phyloP scores from a whole-genome alignment of 352 stramenopile species.

The Blastocystis sp. region DNA sequence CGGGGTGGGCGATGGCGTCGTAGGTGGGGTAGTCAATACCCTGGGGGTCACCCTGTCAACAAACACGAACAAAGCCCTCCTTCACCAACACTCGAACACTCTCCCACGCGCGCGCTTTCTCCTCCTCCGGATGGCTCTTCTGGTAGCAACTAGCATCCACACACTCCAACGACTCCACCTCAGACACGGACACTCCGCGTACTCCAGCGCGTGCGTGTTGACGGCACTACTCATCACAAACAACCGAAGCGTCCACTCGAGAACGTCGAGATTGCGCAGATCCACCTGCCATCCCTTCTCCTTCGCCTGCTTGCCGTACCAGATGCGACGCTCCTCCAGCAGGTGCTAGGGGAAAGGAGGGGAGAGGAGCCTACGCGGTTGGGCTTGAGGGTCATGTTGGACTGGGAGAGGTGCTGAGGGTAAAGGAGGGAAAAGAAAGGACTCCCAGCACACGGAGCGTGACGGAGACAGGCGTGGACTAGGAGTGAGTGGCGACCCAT shows the following conservation, averaged over 20 bases:
- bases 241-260: background rate
- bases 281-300: background rate
- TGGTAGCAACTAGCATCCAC: slow-evolving; percentile 14
- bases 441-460: background rate
- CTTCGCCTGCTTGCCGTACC: background rate
- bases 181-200: background rate
- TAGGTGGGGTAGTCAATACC: background rate
- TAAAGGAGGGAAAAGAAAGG: background rate
- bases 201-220: slow-evolving; percentile 5
- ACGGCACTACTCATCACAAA: background rate
- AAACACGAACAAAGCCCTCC: background rate
- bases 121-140: background rate
- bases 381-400: slow-evolving; percentile 4
- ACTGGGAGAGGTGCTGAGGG: background rate
- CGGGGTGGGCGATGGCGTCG: background rate
- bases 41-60: background rate
- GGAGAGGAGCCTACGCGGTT: background rate
- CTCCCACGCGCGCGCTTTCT: background rate
- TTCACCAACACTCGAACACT: background rate
- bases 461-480: slow-evolving; percentile 15
- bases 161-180: background rate
- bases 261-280: background rate
- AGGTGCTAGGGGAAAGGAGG: background rate
- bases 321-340: background rate
- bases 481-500: background rate